A percentile compares a stretch with the other conserved stretches of the same genome.
Conservation (phyloP, 331 rosid species). For the Pyracantha coccinea region DNA sequence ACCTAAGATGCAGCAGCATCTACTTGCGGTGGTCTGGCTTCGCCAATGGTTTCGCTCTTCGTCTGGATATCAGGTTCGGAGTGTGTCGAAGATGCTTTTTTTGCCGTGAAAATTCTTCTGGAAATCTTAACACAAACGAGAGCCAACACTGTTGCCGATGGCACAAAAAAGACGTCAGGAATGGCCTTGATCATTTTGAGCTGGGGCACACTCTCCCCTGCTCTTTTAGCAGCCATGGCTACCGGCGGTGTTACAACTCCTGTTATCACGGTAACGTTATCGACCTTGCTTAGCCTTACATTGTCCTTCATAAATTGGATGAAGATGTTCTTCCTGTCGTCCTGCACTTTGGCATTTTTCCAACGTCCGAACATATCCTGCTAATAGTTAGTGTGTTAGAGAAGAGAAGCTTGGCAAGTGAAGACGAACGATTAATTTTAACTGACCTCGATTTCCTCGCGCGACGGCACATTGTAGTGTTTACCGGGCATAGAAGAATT, state of each 20-base stretch:
- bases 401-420: neutral
- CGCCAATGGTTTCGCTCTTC: no score
- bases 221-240: conserved; percentile 46
- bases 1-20: no score
- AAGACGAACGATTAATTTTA: neutral
- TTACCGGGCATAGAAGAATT: conserved; percentile 59
- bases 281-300: conserved; percentile 35
- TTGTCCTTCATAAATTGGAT: conserved; percentile 4
- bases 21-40: no score
- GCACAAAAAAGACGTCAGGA: conserved; percentile 54
- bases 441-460: conserved; percentile 30
- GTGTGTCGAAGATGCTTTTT: neutral
- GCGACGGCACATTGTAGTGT: conserved; percentile 48
- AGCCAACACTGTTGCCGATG: conserved; percentile 38
- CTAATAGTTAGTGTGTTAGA: conserved; percentile 1
- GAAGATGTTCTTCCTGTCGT: neutral
- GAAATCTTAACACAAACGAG: conserved; percentile 38
- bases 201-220: conserved; percentile 44
- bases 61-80: no score
- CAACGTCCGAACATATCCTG: conserved; percentile 15
- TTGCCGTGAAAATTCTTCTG: conserved; percentile 30
- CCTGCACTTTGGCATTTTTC: neutral
- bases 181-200: conserved; percentile 36
- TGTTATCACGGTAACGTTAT: conserved; percentile 35
- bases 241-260: conserved; percentile 52